These are phyloP conservation scores for Thielaviopsis cerberus DNA, from an alignment of 2,329 filamentous ascomycete genomes.

Conservation along the genomic window DNA sequence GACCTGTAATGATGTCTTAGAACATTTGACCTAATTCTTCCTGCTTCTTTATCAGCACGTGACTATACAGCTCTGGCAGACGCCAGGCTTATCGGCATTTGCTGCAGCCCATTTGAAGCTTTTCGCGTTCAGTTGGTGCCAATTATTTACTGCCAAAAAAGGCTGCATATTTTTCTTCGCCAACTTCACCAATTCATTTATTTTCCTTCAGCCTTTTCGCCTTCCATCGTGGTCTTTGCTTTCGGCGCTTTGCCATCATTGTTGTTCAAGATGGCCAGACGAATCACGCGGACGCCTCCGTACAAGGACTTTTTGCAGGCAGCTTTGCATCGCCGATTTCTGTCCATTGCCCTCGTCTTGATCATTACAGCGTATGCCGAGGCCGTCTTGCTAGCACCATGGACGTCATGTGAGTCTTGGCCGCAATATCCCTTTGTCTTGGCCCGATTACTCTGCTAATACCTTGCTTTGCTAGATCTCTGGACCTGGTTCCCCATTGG, in stretches of 20 bases:
- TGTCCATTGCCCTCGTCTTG: conserved; percentile 52
- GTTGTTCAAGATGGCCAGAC: conserved; percentile 4
- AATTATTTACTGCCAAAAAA: conserved; percentile 10
- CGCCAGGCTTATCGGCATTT: conserved; percentile 7
- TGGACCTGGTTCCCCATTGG: conserved; percentile 81
- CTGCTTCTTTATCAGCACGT: conserved; percentile 6
- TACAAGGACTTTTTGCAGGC: conserved; percentile 89
- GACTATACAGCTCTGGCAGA: not conserved
- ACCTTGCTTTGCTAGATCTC: conserved; percentile 35
- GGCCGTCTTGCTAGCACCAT: conserved; percentile 50
- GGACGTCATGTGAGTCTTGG: conserved; percentile 43
- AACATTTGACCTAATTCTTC: not conserved
- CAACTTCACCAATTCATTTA: not conserved
- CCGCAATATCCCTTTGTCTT: not conserved
- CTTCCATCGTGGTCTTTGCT: not conserved
- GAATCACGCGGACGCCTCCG: conserved; percentile 28
- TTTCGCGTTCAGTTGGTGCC: conserved; percentile 7
- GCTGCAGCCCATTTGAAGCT: conserved; percentile 8
- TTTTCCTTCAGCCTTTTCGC: not conserved
- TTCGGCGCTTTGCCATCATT: not conserved
- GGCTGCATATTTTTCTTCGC: not conserved
- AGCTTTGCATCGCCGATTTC: conserved; percentile 70
- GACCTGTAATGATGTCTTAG: not conserved
- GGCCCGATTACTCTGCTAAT: not conserved
- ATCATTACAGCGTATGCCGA: conserved; percentile 55